A percentile compares a stretch with the other conserved stretches of the same genome.
These are phyloP conservation scores for Penicillium sp. DNA, from an alignment of 2,329 filamentous ascomycete genomes.

Conservation along the genomic window DNA sequence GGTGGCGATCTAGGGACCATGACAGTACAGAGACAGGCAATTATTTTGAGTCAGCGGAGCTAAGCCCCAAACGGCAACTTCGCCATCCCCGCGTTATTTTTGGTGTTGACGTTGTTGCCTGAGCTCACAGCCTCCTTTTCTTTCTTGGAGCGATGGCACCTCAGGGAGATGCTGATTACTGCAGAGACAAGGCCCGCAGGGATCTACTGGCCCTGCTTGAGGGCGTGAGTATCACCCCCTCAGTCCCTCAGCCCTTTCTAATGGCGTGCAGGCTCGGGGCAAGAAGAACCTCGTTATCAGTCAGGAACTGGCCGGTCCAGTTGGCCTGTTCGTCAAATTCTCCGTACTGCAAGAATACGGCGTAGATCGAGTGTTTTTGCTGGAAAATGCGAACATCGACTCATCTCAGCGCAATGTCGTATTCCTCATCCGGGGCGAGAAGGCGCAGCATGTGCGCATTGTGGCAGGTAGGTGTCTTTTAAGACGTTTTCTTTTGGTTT, in stretches of 20 bases:
- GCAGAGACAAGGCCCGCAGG: slow-evolving; percentile 67
- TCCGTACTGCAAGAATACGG: slow-evolving; percentile 95
- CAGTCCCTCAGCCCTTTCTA: slow-evolving; percentile 16
- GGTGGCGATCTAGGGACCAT: slow-evolving; percentile 2
- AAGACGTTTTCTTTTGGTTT: slow-evolving; percentile 1
- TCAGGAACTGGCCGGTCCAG: slow-evolving; percentile 81
- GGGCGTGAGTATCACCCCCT: slow-evolving; percentile 69
- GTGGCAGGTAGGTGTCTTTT: slow-evolving; percentile 74
- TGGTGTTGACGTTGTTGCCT: slow-evolving; percentile 20
- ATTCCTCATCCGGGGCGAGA: slow-evolving; percentile 89
- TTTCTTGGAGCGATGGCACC: slow-evolving; percentile 21
- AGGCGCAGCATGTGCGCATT: slow-evolving; percentile 75
- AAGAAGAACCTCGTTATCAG: slow-evolving; percentile 99
- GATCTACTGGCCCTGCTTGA: slow-evolving; percentile 90
- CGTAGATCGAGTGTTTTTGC: slow-evolving; percentile 94
- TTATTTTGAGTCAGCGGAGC: slow-evolving; percentile 18
- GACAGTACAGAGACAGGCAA: slow-evolving; percentile 5
- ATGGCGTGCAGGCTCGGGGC: slow-evolving; percentile 73
- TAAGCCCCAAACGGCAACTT: slow-evolving; percentile 21
- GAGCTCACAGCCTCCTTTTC: slow-evolving; percentile 12
- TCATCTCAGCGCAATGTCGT: slow-evolving; percentile 92
- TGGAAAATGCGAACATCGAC: slow-evolving; percentile 95
- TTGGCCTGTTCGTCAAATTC: slow-evolving; percentile 92
- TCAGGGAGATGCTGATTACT: slow-evolving; percentile 44
- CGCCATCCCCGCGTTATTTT: slow-evolving; percentile 23